Base-by-base conservation (phyloP, 2,329 filamentous ascomycete genomes). In the Colletotrichum cereale region DNA sequence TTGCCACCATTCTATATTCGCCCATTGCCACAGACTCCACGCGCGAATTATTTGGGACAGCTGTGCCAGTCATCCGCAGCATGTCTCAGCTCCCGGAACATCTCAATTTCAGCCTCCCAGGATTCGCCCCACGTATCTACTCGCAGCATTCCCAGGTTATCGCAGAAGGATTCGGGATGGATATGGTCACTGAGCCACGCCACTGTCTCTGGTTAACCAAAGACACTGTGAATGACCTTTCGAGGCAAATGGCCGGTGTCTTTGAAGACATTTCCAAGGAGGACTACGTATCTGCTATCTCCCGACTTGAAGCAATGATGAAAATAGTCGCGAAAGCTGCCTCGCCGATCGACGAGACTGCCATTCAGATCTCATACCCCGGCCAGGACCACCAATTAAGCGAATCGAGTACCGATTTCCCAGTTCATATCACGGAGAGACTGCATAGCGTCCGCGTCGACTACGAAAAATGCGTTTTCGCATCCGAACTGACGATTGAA, bases 51-150 rank as follows among this genome's bases (percentile, higher is more conserved):
- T 31, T 55, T 38, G 60, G 47, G 3, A 62, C 31, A 26, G 16
- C 31, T 52, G 60, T 62, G 31, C 24, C 44, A 3, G 38, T 52
- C 24, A 55, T 61, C 38, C 16, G 26, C 26, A 52, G 29, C 56
- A 61, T 67, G 64, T 53, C 12, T 40, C 24, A 44, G 34, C 56
- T 67, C 31, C 44, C n/a, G 47, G 34, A 29, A 10, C 6, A 34
- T 50, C 64, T 66, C 24, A 36, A 56, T n/a, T 29, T 60, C 18
- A 24, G 60, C 44, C 47, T 38, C 31, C 53, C 53, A 18, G 34
- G 53, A 57, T 57, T 57, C 47, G 5, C 44, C n/a, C 60, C 44
- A 31, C 44, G n/a, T n/a, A 62, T 62, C 31, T 50, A 50, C 60
- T 52, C 12, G 11, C n/a, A 50, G 31, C 5, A 40, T 31, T 62